A percentile compares a stretch with the other conserved stretches of the same genome.
Conservation (phyloP, 257 asterid genomes). For the Nicotiana otophora region DNA sequence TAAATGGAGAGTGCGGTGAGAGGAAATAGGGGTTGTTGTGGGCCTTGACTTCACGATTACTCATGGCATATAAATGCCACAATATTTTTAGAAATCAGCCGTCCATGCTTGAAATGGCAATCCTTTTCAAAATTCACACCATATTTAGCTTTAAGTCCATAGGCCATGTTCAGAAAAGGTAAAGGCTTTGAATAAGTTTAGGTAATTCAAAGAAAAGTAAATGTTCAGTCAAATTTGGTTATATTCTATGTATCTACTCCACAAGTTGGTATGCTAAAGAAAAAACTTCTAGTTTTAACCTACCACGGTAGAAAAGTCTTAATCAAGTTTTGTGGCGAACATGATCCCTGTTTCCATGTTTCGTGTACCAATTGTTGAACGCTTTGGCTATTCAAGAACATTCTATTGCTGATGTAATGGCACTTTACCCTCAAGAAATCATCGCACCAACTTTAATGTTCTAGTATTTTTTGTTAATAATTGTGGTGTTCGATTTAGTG, state of each 20-base stretch:
- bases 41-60: not conserved
- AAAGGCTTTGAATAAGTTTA: not conserved
- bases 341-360: not conserved
- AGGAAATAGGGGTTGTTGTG: too few relatives aligned
- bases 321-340: not conserved
- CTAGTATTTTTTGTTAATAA: not conserved
- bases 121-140: not conserved
- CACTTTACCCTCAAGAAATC: not conserved
- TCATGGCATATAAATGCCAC: not conserved
- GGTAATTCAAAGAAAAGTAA: not conserved
- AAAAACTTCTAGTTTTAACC: not conserved
- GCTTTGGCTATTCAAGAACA: not conserved
- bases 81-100: not conserved
- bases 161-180: not conserved
- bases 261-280: not conserved
- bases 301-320: not conserved
- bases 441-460: not conserved
- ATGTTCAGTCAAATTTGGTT: not conserved
- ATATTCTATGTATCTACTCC: not conserved
- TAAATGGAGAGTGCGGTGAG: not conserved
- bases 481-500: too few relatives aligned
- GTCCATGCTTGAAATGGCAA: conserved; percentile 4
- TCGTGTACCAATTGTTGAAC: not conserved
- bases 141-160: not conserved
- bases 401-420: not conserved